Evolutionary conservation across 495 filamentous ascomycete species (phyloP), one percentile per base, ranked within the genome.

Genomic region (Neurospora tetrasperma): DNA sequence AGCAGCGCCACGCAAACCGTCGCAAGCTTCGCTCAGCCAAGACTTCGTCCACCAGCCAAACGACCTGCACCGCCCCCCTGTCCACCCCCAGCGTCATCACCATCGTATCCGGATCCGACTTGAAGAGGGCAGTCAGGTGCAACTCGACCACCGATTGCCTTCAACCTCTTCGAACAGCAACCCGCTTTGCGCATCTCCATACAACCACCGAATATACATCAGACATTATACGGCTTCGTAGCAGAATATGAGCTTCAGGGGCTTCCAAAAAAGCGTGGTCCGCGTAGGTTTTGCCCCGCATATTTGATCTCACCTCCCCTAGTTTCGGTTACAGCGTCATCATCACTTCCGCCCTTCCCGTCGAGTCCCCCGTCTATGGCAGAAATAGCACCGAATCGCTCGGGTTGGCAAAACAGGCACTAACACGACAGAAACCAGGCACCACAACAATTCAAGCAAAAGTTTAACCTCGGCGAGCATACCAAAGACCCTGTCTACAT

Each of bases 401-500:
- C 42, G 23, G 12, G 10, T 27, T 54, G n/a, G 27, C 69, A n/a
- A 44, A 68, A 14, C 69, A 41, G 42, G 14, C 48, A 39, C 39
- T 72, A 40, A 18, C 38, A 39, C 12, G 14, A 2, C 39, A 20
- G 12, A 71, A 70, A 16, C n/a, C 8, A 94, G 92, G 93, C 95
- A 76, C 96, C 96, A 71, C 96, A 99, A 87, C 89, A 89, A 74
- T 86, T 99, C 85, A 96, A 93, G 79, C 86, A 89, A 74, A 93
- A 90, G 75, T 98, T 99, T 85, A 98, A 97, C 80, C 87, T 98
- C 84, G 92, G 95, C 78, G 96, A 98, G 75, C 86, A 94, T 76
- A 93, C 94, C 73, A 96, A 97, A 80, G 96, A 99, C 85, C 84
- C 93, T 16, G 91, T 99, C 76, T 99, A 97, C 80, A 89, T 90